Evolutionary conservation across 1,139 yeast genomes (phyloP), one percentile per base, ranked within the genome.

Genomic region (Arxiozyma telluris): DNA sequence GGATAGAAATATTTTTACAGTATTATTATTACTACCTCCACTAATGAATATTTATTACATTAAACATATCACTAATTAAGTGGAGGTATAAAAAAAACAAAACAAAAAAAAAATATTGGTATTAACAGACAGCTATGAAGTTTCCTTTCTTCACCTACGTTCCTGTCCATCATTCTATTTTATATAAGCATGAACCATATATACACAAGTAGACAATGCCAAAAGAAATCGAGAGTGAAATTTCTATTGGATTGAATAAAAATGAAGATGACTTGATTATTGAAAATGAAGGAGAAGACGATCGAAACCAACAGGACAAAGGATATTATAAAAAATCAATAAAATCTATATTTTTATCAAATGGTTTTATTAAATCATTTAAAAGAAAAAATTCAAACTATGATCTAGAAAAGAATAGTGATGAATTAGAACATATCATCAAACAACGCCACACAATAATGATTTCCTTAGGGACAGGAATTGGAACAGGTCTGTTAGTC

Each of bases 401-500:
- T 30, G 34, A 42, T 38, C 48, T 30, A 7, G 55, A 50, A 9
- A 41, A 46, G 4, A 34, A 22, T 38, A 21, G 20, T 34, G 25
- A 53, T 22, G 22, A 50, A 9, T 71, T 79, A 47, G 73, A 74
- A 55, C 73, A 79, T 48, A 76, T 76, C 27, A 72, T 79, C 48
- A 72, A 72, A 55, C 69, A 76, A 23, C 68, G 81, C 50, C 82
- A 78, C 62, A 61, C 77, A 55, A 78, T 81, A 61, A 78, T 83
- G 83, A 85, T 87, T 58, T 85, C 93, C 44, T 76, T 87, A 51
- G 94, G 93, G 21, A 87, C 91, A 21, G 84, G 89, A 55, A 84
- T 87, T 54, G 96, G 95, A 69, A 82, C 87, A 7, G 91, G 91
- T 49, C 71, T 84, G 49, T 76, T 81, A 55, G 82, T 87, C 44